These are phyloP conservation scores for Clonostachys byssicola DNA, from an alignment of 2,329 filamentous ascomycete genomes.

Conservation along the genomic window DNA sequence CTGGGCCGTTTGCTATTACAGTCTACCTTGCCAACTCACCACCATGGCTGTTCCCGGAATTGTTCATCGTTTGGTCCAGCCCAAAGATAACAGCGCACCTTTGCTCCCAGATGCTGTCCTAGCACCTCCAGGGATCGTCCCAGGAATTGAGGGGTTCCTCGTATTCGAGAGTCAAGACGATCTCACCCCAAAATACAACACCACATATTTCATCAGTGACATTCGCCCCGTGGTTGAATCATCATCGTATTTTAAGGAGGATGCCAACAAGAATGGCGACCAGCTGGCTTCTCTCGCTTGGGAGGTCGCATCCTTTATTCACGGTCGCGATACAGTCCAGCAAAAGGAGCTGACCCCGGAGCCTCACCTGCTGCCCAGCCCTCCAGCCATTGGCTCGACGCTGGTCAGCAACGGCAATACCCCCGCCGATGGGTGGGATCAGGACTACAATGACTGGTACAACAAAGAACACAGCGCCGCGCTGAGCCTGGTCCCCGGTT, in stretches of 20 bases:
- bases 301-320: conserved; percentile 4
- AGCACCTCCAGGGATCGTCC: not conserved
- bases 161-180: not conserved
- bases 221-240: conserved; percentile 3
- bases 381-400: not conserved
- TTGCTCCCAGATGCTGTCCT: not conserved
- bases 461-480: conserved; percentile 5
- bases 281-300: conserved; percentile 1
- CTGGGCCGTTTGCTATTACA: too few relatives aligned
- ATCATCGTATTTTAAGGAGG: conserved; percentile 2
- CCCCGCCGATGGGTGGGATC: conserved; percentile 3
- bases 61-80: not conserved
- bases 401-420: conserved; percentile 6
- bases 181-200: not conserved
- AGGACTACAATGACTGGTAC: conserved; percentile 9
- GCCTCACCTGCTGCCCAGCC: not conserved
- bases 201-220: conserved; percentile 6
- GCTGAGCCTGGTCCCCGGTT: conserved; percentile 6
- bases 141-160: not conserved
- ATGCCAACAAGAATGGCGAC: not conserved
- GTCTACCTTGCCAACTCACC: not conserved
- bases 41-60: not conserved
- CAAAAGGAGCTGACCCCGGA: not conserved
- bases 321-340: conserved; percentile 4
- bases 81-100: not conserved